Conservation (phyloP, 1,284 basidiomycete genomes). For the Naganishia cerealis region DNA sequence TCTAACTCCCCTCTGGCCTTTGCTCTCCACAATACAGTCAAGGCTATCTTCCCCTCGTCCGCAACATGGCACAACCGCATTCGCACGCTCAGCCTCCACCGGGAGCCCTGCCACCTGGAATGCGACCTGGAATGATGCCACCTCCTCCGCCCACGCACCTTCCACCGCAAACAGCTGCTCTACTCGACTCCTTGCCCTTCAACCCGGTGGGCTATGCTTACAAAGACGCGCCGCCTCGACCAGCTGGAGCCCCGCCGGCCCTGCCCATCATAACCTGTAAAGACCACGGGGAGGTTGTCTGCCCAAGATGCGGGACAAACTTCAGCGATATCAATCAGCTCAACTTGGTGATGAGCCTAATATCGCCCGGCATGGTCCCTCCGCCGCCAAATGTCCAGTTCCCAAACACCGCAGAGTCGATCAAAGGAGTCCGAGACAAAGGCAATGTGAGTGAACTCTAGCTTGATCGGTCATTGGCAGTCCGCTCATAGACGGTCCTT, state of each 20-base stretch:
- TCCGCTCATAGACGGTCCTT: not conserved
- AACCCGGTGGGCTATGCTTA: conserved; percentile 30
- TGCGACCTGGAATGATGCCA: conserved; percentile 31
- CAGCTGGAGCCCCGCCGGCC: conserved; percentile 31
- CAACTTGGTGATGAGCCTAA: conserved; percentile 34
- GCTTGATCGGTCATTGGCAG: not conserved
- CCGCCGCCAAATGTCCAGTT: conserved; percentile 34
- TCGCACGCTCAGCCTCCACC: conserved; percentile 33
- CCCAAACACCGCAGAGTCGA: conserved; percentile 32
- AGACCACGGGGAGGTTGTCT: conserved; percentile 35
- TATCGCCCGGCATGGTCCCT: conserved; percentile 31
- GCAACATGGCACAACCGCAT: conserved; percentile 29
- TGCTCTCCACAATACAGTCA: not conserved
- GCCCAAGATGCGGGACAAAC: conserved; percentile 30
- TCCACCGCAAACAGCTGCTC: conserved; percentile 34
- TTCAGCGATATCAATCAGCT: conserved; percentile 35
- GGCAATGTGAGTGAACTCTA: conserved; percentile 30
- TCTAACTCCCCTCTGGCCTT: too few relatives aligned
- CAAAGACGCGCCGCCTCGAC: conserved; percentile 31
- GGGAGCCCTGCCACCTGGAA: conserved; percentile 21
- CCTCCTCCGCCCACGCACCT: conserved; percentile 30
- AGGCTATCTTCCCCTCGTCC: not conserved
- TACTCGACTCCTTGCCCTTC: conserved; percentile 34
- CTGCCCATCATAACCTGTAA: conserved; percentile 32
- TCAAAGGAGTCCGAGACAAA: conserved; percentile 29